Base-by-base conservation (phyloP, 2,329 filamentous ascomycete genomes). In the Xylariaceae sp. region DNA sequence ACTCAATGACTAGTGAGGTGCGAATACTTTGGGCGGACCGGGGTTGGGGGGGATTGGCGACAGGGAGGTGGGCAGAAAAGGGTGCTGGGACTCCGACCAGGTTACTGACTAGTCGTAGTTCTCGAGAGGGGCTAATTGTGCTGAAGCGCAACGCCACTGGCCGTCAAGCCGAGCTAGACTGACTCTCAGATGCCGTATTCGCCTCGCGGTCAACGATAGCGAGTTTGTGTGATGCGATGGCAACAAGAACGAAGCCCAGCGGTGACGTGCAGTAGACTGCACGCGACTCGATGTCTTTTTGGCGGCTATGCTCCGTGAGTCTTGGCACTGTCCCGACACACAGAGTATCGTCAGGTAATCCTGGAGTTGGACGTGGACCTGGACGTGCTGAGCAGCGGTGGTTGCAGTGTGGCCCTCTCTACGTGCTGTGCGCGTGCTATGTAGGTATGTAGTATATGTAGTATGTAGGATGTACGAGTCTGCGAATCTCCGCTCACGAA, bases 11-110 rank as follows among this genome's bases (percentile, higher is more conserved):
- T 70, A 70, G 65, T 65, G 64, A 51, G 49, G 49, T 23, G 17
- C 61, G 58, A 30, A 63, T 66, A 66, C 62, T 51, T 59, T 30
- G 52, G 54, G 37, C 39, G 51, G 45, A 56, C 66, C 65, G 67
- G 69, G 68, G 63, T 66, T 64, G 58, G 64, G 65, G 58, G 64
- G 65, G 59, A 68, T 70, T 67, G 65, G 63, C 65, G 62, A 65
- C 64, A 60, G 59, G 59, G 62, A 67, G 59, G 63, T 53, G 44
- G 23, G 23, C 23, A 61, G 49, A 23, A 53, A 49, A 61, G 56
- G 55, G 47, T 53, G 57, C 37, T 54, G 56, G 51, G 54, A 61
- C 57, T 63, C 68, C 68, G 65, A 64, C 56, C 52, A 64, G 65
- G 66, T 64, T 63, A 62, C 49, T 67, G 62, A 67, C 57, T 64